Evolutionary conservation across 768 basidiomycete species (phyloP).

Genomic region (Amanita jacksonii): DNA sequence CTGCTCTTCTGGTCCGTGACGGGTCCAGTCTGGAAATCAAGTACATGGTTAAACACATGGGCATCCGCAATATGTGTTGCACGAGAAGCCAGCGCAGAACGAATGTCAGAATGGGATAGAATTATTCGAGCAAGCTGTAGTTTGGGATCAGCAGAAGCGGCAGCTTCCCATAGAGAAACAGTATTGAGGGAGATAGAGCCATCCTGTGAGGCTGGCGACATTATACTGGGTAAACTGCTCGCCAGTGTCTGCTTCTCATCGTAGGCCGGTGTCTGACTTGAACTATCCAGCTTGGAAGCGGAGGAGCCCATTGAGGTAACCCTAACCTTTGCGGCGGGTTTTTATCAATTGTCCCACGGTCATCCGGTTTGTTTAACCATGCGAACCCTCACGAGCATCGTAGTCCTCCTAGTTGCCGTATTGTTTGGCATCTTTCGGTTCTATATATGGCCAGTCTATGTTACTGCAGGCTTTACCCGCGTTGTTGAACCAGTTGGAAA

Average conservation of each 20-base stretch:
- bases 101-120: slow-evolving; percentile 60
- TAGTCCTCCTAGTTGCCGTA: slow-evolving; percentile 17
- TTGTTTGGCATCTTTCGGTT: slow-evolving; percentile 35
- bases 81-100: slow-evolving; percentile 53
- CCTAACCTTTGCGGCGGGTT: not conserved
- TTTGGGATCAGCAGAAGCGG: slow-evolving; percentile 46
- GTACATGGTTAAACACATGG: slow-evolving; percentile 75
- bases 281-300: slow-evolving; percentile 20
- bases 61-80: slow-evolving; percentile 49
- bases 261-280: slow-evolving; percentile 17
- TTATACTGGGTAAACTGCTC: slow-evolving; percentile 9
- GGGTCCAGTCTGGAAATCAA: slow-evolving; percentile 77
- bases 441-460: slow-evolving; percentile 35
- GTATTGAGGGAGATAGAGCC: slow-evolving; percentile 53
- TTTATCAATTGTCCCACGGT: no score
- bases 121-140: slow-evolving; percentile 68
- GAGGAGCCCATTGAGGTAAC: slow-evolving; percentile 16
- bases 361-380: no score
- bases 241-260: slow-evolving; percentile 27
- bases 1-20: slow-evolving; percentile 82
- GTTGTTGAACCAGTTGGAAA: slow-evolving; percentile 36
- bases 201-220: slow-evolving; percentile 38
- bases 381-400: not conserved
- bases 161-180: slow-evolving; percentile 59
- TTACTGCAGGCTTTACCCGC: slow-evolving; percentile 34